Percentiles rank a stretch among this genome's conserved stretches.
phyloP scores from a whole-genome alignment of 2,329 filamentous ascomycete species.

The Fusarium concolor region DNA sequence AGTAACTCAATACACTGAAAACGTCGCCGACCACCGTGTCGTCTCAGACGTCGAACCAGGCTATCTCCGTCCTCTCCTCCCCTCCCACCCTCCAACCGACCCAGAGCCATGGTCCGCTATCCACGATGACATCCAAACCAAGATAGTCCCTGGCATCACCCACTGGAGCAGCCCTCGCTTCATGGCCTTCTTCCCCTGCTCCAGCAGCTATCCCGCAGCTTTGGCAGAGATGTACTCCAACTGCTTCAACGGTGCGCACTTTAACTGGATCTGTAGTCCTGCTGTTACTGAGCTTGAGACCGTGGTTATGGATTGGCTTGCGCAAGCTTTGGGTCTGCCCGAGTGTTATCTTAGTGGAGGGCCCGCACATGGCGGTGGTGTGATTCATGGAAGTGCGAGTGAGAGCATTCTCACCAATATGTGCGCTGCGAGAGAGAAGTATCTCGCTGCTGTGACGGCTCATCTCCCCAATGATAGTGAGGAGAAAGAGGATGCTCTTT shows the following conservation, averaged over 20 bases:
- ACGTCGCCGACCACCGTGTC: constrained; percentile 75
- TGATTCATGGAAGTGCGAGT: constrained; percentile 92
- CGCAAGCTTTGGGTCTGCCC: constrained; percentile 78
- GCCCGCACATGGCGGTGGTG: constrained; percentile 80
- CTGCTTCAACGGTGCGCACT: constrained; percentile 88
- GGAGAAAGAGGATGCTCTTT: constrained; percentile 77
- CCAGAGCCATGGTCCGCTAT: constrained; percentile 83
- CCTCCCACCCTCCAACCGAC: constrained; percentile 70
- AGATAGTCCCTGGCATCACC: constrained; percentile 92
- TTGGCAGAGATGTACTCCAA: constrained; percentile 93
- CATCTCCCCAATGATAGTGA: constrained; percentile 62
- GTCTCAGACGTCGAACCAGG: constrained; percentile 84
- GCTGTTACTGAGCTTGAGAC: constrained; percentile 95
- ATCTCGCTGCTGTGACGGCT: constrained; percentile 70
- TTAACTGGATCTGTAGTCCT: constrained; percentile 97
- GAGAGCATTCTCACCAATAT: constrained; percentile 89
- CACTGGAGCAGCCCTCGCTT: constrained; percentile 97
- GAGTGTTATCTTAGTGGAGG: constrained; percentile 78
- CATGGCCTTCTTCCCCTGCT: constrained; percentile 94
- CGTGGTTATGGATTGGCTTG: constrained; percentile 91
- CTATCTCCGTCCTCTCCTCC: constrained; percentile 85
- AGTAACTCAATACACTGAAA: constrained; percentile 89
- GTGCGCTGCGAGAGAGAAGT: constrained; percentile 86
- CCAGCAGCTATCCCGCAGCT: constrained; percentile 83
- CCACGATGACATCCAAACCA: constrained; percentile 82